phyloP scores from a whole-genome alignment of 352 stramenopile genomes.

The Peronospora tabacina region DNA sequence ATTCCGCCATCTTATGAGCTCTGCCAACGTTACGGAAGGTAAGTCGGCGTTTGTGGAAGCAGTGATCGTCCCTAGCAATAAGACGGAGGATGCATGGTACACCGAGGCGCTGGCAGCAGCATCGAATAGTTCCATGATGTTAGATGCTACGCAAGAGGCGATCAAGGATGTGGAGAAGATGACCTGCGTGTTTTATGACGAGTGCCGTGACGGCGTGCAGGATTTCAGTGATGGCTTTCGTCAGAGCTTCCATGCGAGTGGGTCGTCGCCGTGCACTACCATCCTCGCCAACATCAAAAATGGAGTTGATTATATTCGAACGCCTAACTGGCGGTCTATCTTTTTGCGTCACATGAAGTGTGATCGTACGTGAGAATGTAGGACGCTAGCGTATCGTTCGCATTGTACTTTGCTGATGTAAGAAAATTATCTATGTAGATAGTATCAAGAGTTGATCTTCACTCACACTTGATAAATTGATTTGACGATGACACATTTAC shows the following conservation, averaged over 20 bases:
- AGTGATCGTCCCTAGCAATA: slow-evolving; percentile 49
- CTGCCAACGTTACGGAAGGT: slow-evolving; percentile 5
- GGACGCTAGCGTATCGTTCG: slow-evolving; percentile 4
- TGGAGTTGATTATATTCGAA: slow-evolving; percentile 52
- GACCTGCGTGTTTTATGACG: slow-evolving; percentile 84
- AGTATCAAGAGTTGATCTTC: slow-evolving; percentile 13
- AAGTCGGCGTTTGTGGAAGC: slow-evolving; percentile 45
- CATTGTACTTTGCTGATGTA: slow-evolving; percentile 15
- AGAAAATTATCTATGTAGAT: slow-evolving; percentile 26
- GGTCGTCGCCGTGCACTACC: slow-evolving; percentile 51
- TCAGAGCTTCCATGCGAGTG: slow-evolving; percentile 52
- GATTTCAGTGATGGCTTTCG: slow-evolving; percentile 61
- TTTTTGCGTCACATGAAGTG: slow-evolving; percentile 65
- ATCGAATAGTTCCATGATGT: slow-evolving; percentile 26
- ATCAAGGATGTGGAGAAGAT: slow-evolving; percentile 82
- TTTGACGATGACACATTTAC: slow-evolving; percentile 27
- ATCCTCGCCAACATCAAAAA: slow-evolving; percentile 53
- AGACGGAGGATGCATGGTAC: slow-evolving; percentile 38
- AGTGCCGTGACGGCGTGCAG: slow-evolving; percentile 63
- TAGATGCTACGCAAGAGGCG: slow-evolving; percentile 23
- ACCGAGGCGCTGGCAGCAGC: slow-evolving; percentile 43
- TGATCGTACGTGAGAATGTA: slow-evolving; percentile 14
- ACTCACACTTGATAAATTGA: slow-evolving; percentile 23
- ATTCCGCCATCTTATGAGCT: slow-evolving; percentile 26
- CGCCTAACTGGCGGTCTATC: slow-evolving; percentile 61